These are phyloP conservation scores for Mortierella sp. DNA, from an alignment of 371 early-diverging fungal genomes.

Conservation along the genomic window DNA sequence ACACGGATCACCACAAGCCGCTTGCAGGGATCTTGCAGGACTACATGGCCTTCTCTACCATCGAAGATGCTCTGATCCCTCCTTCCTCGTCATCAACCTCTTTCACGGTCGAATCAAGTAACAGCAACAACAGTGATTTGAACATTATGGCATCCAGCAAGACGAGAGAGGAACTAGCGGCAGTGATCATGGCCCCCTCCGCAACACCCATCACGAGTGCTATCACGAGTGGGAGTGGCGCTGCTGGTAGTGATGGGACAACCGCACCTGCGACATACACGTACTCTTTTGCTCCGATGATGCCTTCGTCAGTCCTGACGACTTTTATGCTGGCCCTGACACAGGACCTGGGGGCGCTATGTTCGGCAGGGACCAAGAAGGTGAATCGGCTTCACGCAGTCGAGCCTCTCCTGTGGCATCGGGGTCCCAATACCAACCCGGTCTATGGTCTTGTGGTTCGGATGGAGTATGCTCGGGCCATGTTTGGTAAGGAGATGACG, in stretches of 20 bases:
- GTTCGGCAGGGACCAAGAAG: conserved; percentile 60
- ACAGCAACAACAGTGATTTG: conserved; percentile 1
- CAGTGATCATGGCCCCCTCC: conserved; percentile 15
- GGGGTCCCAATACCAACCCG: conserved; percentile 78
- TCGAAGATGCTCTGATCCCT: neutral
- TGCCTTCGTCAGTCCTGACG: conserved; percentile 63
- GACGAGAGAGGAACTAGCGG: conserved; percentile 28
- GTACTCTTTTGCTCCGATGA: conserved; percentile 66
- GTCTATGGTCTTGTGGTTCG: conserved; percentile 76
- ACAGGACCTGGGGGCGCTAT: conserved; percentile 62
- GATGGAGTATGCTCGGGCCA: conserved; percentile 65
- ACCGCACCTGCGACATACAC: conserved; percentile 13
- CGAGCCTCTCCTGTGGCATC: conserved; percentile 70
- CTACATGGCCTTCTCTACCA: conserved; percentile 17
- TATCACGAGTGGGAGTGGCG: neutral
- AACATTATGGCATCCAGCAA: conserved; percentile 44
- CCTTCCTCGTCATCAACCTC: neutral
- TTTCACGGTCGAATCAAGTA: neutral
- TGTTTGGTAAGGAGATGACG: conserved; percentile 62
- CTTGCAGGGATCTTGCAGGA: conserved; percentile 41
- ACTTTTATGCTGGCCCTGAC: conserved; percentile 60
- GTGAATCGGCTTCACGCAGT: conserved; percentile 20
- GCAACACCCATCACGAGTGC: neutral
- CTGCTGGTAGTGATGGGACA: neutral
- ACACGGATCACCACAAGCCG: conserved; percentile 57